Evolutionary conservation across 2,329 filamentous ascomycete genomes (phyloP).

Genomic region (Botrytis medusae): DNA sequence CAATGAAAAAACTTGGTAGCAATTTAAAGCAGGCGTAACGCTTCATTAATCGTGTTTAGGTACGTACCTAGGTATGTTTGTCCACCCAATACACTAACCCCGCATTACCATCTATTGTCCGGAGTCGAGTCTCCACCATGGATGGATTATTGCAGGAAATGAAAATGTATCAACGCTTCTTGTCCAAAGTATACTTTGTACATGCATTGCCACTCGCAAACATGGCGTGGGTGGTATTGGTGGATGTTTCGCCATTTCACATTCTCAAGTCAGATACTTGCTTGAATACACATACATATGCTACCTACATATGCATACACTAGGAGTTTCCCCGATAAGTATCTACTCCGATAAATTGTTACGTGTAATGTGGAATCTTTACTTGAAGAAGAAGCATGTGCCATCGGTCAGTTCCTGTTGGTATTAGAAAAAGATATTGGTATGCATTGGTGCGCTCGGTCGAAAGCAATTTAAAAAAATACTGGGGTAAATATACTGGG

Average conservation of each 20-base stretch:
- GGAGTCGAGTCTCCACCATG: background rate
- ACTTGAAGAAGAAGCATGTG: background rate
- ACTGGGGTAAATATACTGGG: background rate
- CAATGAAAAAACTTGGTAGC: background rate
- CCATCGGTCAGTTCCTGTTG: background rate
- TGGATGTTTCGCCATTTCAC: background rate
- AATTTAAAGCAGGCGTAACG: conserved; percentile 1
- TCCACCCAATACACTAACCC: background rate
- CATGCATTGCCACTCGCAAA: background rate
- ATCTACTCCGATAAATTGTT: background rate
- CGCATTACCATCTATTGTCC: background rate
- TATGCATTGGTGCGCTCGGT: background rate
- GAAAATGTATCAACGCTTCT: background rate
- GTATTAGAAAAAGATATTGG: background rate
- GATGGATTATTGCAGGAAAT: background rate
- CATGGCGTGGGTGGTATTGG: background rate
- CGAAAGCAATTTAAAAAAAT: background rate
- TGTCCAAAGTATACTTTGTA: background rate
- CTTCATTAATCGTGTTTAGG: background rate
- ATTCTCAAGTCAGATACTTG: background rate
- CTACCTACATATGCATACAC: background rate
- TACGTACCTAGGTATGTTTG: background rate
- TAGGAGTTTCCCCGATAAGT: background rate
- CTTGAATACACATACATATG: background rate
- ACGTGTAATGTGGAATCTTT: background rate